Base-by-base conservation (phyloP, 1,139 yeast species). In the Keqinozyma sinolaborantium region DNA sequence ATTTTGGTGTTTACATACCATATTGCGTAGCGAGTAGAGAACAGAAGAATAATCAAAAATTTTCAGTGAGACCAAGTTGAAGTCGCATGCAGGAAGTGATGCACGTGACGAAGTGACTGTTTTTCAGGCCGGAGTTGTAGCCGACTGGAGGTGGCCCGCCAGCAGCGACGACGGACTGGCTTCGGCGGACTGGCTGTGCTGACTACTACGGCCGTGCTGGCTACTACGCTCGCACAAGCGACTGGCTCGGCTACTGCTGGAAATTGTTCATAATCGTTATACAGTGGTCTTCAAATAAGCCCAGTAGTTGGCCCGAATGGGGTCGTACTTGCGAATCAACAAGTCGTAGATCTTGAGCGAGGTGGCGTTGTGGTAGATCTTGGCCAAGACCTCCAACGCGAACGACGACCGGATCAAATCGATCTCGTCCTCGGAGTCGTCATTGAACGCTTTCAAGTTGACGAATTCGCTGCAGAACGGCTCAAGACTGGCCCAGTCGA, bases 221-320 rank as follows among this genome's bases (percentile, higher is more conserved):
- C n/a, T n/a, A n/a, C n/a, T n/a, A n/a, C n/a, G n/a, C n/a, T n/a
- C n/a, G n/a, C n/a, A n/a, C n/a, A n/a, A n/a, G n/a, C n/a, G n/a
- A n/a, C n/a, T n/a, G n/a, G n/a, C n/a, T n/a, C n/a, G n/a, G n/a
- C n/a, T n/a, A n/a, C n/a, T n/a, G n/a, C n/a, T n/a, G n/a, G n/a
- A n/a, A n/a, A n/a, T n/a, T n/a, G n/a, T n/a, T n/a, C 10, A 18
- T 10, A 18, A 7, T 18, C 21, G 21, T 18, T 18, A 18, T 18
- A 18, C 21, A 18, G 21, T 30, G 2, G 35, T 3, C 23, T 43
- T 43, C 30, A 43, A 27, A 40, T 48, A 66, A 11, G 47, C 40
- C 95, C 95, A 87, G 49, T 79, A 84, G 35, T 77, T 76, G 14
- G 51, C 56, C 39, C 95, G 64, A 9, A 86, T 80, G 0, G 87